Evolutionary conservation across 2,329 filamentous ascomycete genomes (phyloP), one percentile per base, ranked within the genome.

Genomic region (Periconia macrospinosa): DNA sequence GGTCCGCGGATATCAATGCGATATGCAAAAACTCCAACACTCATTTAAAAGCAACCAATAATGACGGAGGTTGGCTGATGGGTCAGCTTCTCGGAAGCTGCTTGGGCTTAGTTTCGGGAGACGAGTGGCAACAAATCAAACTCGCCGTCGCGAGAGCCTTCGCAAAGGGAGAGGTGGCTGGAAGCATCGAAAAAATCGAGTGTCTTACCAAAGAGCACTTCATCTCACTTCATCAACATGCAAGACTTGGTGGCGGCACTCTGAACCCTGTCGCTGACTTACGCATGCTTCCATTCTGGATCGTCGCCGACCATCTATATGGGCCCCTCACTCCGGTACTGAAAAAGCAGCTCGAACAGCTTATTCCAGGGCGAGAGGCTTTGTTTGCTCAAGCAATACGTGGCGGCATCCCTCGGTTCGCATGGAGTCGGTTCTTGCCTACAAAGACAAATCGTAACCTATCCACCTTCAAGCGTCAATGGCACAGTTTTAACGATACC

Each of bases 21-120:
- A 62, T 78, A 6, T 79, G 77, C 56, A 68, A 64, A 42, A 78
- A 81, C 55, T 81, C 78, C 0, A 66, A 79, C 51, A 66, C 63
- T 45, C 78, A 80, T 55, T 44, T 53, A 20, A 80, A 81, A 56
- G 77, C 76, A 2, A 41, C 52, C 2, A 71, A 74, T 54, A 78
- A 76, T 52, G 67, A 79, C 55, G 68, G 73, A 0, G 78, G 78
- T 1, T 78, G 61, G 23, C 44, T 75, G 1, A 58, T 79, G 60
- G 60, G 72, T 30, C 53, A 75, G 42, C 57, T 80, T 0, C 68
- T 81, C 0, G 78, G 78, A 0, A 52, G 71, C 48, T 80, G 78
- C 55, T 50, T 81, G 0, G 78, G 77, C 1, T 61, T 80, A 0
- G 59, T 79, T 45, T 76, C 65, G 33, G 55, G 61, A 1, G 23